These are phyloP conservation scores for Akanthomyces dipterigenus DNA, from an alignment of 2,329 filamentous ascomycete genomes.

Conservation along the genomic window DNA sequence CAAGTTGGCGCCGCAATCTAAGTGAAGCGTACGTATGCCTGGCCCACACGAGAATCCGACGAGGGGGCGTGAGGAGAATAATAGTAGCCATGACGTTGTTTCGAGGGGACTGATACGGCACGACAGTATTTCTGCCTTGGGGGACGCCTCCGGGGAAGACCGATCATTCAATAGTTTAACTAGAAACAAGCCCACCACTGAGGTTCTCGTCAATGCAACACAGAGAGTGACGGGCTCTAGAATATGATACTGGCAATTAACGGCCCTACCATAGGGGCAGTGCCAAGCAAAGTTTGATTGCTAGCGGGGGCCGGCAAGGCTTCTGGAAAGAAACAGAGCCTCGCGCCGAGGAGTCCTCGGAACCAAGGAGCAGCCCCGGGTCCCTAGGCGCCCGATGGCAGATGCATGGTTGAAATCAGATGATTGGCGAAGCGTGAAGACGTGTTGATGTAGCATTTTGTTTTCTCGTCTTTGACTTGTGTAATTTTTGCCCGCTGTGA, in stretches of 20 bases:
- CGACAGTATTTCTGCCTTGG: background rate
- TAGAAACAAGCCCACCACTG: background rate
- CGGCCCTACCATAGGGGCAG: background rate
- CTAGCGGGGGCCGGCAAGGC: background rate
- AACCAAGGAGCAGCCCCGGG: background rate
- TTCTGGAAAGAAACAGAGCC: background rate
- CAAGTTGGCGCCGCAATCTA: background rate
- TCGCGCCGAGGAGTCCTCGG: slow-evolving; percentile 5
- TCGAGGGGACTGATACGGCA: background rate
- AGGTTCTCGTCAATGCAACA: background rate
- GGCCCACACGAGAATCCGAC: background rate
- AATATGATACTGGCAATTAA: background rate
- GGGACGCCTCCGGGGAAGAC: background rate
- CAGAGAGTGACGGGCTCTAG: background rate
- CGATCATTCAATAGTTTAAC: background rate
- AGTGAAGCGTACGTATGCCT: slow-evolving; percentile 3
- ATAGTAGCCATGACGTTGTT: background rate
- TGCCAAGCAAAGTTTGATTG: background rate
- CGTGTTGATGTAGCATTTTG: too few species aligned
- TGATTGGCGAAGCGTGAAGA: too few species aligned
- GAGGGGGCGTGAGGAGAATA: background rate
- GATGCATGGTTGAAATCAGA: background rate
- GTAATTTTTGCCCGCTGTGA: too few species aligned
- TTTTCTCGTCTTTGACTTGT: too few species aligned
- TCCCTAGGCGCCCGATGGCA: background rate